These are phyloP conservation scores for Linderniella brevidens DNA, from an alignment of 257 asterid genomes.

Conservation along the genomic window DNA sequence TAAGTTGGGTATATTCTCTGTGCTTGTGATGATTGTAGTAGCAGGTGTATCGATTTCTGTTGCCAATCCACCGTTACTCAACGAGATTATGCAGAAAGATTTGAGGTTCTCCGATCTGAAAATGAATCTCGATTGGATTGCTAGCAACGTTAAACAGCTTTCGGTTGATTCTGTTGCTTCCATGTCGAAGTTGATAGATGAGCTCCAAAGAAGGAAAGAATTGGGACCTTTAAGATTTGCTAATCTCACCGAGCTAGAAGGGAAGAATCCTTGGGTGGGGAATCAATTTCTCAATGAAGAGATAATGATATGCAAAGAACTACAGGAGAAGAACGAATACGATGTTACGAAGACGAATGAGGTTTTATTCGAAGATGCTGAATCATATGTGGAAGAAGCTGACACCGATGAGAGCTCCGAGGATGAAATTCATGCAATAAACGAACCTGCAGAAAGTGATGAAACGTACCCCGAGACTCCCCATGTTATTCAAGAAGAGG, in stretches of 20 bases:
- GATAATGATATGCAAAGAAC: not conserved
- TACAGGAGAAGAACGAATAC: constrained; percentile 1
- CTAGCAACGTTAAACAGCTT: constrained; percentile 19
- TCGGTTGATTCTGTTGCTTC: constrained; percentile 19
- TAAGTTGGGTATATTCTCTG: constrained; percentile 18
- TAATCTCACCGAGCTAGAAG: constrained; percentile 36
- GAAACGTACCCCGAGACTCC: not conserved
- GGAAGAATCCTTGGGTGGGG: constrained; percentile 11
- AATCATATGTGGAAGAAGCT: constrained; percentile 10
- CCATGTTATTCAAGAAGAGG: not conserved
- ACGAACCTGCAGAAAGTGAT: constrained; percentile 3
- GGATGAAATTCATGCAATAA: constrained; percentile 9
- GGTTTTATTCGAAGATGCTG: constrained; percentile 15
- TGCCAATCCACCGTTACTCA: constrained; percentile 17
- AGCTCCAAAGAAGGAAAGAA: constrained; percentile 17
- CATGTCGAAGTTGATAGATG: constrained; percentile 18
- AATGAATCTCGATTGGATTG: constrained; percentile 18
- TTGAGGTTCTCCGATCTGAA: constrained; percentile 21
- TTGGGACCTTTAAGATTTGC: constrained; percentile 22
- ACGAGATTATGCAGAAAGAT: constrained; percentile 16
- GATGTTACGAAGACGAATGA: constrained; percentile 15
- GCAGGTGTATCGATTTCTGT: constrained; percentile 23
- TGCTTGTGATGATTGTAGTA: constrained; percentile 27
- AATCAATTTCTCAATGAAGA: constrained; percentile 8
- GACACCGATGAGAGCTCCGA: constrained; percentile 17